A percentile compares a stretch with the other conserved stretches of the same genome.
These are phyloP conservation scores for Graphilbum sp. DNA, from an alignment of 2,329 filamentous ascomycete species.

Conservation along the genomic window DNA sequence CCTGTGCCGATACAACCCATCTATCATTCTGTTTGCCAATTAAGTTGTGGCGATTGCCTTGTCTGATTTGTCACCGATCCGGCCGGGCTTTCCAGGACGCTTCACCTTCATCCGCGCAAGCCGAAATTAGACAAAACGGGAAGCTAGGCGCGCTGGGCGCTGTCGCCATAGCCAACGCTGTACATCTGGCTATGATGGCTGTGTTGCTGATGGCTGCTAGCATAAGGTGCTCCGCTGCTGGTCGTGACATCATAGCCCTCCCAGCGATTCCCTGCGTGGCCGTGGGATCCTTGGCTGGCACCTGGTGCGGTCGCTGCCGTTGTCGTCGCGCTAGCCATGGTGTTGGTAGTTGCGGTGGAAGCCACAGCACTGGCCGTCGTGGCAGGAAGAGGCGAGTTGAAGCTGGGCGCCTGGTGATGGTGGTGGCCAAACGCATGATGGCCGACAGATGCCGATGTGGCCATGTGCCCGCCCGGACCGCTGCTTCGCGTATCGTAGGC, in stretches of 20 bases:
- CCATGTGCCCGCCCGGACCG: neutral
- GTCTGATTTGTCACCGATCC: too few species aligned
- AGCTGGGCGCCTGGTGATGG: conserved; percentile 23
- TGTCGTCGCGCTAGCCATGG: neutral
- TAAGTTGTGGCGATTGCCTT: too few species aligned
- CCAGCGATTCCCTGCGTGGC: conserved; percentile 4
- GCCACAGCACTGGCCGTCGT: neutral
- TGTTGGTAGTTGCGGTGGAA: neutral
- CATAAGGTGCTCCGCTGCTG: conserved; percentile 1
- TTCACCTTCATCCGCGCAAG: too few species aligned
- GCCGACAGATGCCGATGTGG: neutral
- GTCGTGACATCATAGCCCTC: conserved; percentile 8
- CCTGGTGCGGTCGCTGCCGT: neutral
- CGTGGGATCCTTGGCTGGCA: neutral
- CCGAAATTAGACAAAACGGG: neutral
- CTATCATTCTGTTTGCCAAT: too few species aligned
- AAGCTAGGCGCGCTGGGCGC: conserved; percentile 7
- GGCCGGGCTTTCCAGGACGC: too few species aligned
- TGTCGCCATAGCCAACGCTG: conserved; percentile 8
- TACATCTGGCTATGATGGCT: conserved; percentile 6
- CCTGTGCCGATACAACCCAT: too few species aligned
- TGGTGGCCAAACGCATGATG: conserved; percentile 5
- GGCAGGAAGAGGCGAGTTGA: conserved; percentile 8
- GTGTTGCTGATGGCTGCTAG: conserved; percentile 5
- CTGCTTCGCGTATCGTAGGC: conserved; percentile 15